phyloP scores from a whole-genome alignment of 2,329 filamentous ascomycete genomes.

The Chaetomiaceae sp. region DNA sequence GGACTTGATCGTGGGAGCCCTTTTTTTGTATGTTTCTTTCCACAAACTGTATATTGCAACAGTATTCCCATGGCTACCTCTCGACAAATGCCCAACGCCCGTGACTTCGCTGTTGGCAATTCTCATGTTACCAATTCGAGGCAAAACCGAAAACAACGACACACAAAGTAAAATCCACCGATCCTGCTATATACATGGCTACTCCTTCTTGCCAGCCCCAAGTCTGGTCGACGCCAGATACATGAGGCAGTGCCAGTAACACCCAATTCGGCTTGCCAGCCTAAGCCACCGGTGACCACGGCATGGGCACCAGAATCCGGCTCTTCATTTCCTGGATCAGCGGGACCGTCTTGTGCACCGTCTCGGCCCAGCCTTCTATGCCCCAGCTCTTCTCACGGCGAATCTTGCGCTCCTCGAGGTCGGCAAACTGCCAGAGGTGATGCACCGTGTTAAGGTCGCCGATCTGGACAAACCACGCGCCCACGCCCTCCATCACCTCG shows the following conservation, averaged over 20 bases:
- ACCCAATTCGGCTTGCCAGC: not conserved
- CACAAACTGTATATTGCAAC: not conserved
- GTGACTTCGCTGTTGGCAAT: not conserved
- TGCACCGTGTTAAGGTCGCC: constrained; percentile 97
- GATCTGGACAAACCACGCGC: constrained; percentile 98
- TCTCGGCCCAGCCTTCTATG: constrained; percentile 92
- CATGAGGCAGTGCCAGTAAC: not conserved
- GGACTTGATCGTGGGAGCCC: not conserved
- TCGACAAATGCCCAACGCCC: constrained; percentile 1
- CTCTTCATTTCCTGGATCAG: constrained; percentile 97
- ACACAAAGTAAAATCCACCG: not conserved
- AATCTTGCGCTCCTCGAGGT: constrained; percentile 87
- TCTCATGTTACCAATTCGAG: not conserved
- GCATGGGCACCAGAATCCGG: constrained; percentile 86
- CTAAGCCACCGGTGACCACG: constrained; percentile 87
- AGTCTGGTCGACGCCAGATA: not conserved
- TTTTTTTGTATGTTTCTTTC: not conserved
- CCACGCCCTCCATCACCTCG: constrained; percentile 97
- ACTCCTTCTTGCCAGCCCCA: not conserved
- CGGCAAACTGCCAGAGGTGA: constrained; percentile 97
- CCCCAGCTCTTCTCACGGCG: constrained; percentile 93
- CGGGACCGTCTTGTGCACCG: constrained; percentile 96
- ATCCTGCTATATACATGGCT: constrained; percentile 8
- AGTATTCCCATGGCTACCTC: constrained; percentile 4
- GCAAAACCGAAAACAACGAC: not conserved